These are phyloP conservation scores for Euphorbia schlechtendalii DNA, from an alignment of 441 rosid species.

Conservation along the genomic window DNA sequence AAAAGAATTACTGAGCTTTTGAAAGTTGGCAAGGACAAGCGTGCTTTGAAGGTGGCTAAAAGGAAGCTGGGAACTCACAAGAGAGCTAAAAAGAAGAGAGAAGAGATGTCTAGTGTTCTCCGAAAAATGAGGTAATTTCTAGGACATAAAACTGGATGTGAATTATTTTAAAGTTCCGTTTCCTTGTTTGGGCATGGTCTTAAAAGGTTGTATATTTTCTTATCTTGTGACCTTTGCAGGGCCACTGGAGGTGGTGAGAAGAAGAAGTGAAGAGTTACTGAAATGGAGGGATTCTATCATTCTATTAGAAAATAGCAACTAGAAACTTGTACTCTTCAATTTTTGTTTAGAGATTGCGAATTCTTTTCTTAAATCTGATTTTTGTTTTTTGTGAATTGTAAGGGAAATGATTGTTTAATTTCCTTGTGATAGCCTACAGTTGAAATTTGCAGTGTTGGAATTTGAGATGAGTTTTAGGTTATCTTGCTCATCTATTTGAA, in stretches of 20 bases:
- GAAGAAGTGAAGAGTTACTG: conserved; percentile 38
- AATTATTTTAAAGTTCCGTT: not conserved
- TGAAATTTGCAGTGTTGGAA: too few species aligned
- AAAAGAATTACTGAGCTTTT: conserved; percentile 60
- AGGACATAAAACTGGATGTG: not conserved
- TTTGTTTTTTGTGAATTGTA: not conserved
- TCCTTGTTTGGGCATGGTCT: not conserved
- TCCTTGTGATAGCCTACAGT: too few species aligned
- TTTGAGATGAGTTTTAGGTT: too few species aligned
- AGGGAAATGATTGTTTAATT: too few species aligned
- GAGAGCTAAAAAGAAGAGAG: conserved; percentile 65
- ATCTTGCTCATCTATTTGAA: too few species aligned
- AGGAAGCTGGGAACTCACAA: conserved; percentile 60
- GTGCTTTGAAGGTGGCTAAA: conserved; percentile 54
- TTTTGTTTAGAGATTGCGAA: not conserved
- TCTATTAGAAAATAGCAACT: conserved; percentile 6
- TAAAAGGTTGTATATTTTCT: not conserved
- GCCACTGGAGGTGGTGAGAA: conserved; percentile 49
- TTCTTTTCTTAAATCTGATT: not conserved
- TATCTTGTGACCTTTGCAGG: conserved; percentile 20
- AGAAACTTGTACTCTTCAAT: not conserved
- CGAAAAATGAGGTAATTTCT: conserved; percentile 61
- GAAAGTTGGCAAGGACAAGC: conserved; percentile 59
- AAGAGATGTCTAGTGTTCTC: conserved; percentile 50
- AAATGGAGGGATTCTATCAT: not conserved